Percentiles rank a stretch among this genome's conserved stretches.
Conservation (phyloP, 345 rosid species). For the Adansonia digitata region DNA sequence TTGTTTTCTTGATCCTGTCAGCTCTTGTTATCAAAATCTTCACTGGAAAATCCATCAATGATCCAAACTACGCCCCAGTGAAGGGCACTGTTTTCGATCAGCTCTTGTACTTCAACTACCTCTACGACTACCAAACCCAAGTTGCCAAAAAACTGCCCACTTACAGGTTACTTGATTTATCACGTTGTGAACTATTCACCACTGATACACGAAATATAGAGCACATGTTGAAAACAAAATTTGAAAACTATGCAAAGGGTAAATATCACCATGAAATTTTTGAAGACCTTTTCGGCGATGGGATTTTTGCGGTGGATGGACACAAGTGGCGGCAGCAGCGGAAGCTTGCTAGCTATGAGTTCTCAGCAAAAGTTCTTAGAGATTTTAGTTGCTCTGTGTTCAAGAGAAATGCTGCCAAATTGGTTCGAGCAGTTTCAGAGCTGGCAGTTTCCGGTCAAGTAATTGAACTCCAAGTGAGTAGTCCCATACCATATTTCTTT, state of each 20-base stretch:
- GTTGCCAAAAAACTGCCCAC: slow-evolving; percentile 41
- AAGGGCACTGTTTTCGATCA: slow-evolving; percentile 44
- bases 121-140: slow-evolving; percentile 56
- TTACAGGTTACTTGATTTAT: slow-evolving; percentile 42
- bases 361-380: slow-evolving; percentile 55
- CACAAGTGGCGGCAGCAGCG: slow-evolving; percentile 84
- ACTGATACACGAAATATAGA: slow-evolving; percentile 61
- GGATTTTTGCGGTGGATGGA: slow-evolving; percentile 74
- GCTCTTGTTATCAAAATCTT: slow-evolving; percentile 28
- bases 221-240: slow-evolving; percentile 51
- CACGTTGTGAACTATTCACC: slow-evolving; percentile 42
- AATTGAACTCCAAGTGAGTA: slow-evolving; percentile 66
- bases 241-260: slow-evolving; percentile 55
- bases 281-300: slow-evolving; percentile 58
- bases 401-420: slow-evolving; percentile 43
- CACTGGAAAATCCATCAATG: slow-evolving; percentile 45
- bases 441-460: slow-evolving; percentile 25
- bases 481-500: no score
- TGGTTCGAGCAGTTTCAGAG: slow-evolving; percentile 31
- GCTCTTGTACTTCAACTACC: slow-evolving; percentile 33
- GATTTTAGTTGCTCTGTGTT: slow-evolving; percentile 70
- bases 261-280: slow-evolving; percentile 14
- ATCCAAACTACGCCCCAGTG: slow-evolving; percentile 47
- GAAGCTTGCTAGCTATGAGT: slow-evolving; percentile 73
- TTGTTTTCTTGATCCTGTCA: slow-evolving; percentile 15